Evolutionary conservation across 2,329 filamentous ascomycete genomes (phyloP).

Genomic region (Bipolaris cookei): DNA sequence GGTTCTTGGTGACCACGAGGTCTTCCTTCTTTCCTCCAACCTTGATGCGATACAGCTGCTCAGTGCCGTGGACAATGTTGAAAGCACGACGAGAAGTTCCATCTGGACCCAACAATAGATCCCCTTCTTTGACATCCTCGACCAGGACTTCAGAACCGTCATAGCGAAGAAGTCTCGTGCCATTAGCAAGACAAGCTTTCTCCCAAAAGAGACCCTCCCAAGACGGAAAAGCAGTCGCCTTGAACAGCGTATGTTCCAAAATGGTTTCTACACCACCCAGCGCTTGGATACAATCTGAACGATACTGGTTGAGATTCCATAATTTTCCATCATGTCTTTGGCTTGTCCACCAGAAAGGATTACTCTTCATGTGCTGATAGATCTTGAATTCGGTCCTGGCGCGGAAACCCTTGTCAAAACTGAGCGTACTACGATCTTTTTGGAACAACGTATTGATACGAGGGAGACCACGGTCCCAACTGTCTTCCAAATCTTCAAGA

Average conservation of each 20-base stretch:
- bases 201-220: slow-evolving; percentile 98
- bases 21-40: slow-evolving; percentile 52
- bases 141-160: slow-evolving; percentile 49
- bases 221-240: slow-evolving; percentile 92
- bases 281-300: slow-evolving; percentile 96
- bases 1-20: slow-evolving; percentile 58
- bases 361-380: slow-evolving; percentile 98
- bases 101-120: slow-evolving; percentile 58
- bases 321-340: slow-evolving; percentile 96
- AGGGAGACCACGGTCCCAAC: slow-evolving; percentile 95
- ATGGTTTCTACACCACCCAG: slow-evolving; percentile 97
- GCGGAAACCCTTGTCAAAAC: slow-evolving; percentile 98
- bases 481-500: slow-evolving; percentile 94
- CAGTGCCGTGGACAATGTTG: slow-evolving; percentile 53
- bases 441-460: slow-evolving; percentile 99
- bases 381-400: slow-evolving; percentile 96
- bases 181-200: slow-evolving; percentile 57
- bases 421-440: slow-evolving; percentile 94
- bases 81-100: slow-evolving; percentile 56
- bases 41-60: slow-evolving; percentile 58
- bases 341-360: slow-evolving; percentile 99
- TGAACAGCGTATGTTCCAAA: slow-evolving; percentile 94
- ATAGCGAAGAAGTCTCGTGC: slow-evolving; percentile 1
- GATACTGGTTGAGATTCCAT: slow-evolving; percentile 95
- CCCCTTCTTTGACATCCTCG: slow-evolving; percentile 58